These are phyloP conservation scores for Talaromyces verruculosus DNA, from an alignment of 2,329 filamentous ascomycete genomes.

Conservation along the genomic window DNA sequence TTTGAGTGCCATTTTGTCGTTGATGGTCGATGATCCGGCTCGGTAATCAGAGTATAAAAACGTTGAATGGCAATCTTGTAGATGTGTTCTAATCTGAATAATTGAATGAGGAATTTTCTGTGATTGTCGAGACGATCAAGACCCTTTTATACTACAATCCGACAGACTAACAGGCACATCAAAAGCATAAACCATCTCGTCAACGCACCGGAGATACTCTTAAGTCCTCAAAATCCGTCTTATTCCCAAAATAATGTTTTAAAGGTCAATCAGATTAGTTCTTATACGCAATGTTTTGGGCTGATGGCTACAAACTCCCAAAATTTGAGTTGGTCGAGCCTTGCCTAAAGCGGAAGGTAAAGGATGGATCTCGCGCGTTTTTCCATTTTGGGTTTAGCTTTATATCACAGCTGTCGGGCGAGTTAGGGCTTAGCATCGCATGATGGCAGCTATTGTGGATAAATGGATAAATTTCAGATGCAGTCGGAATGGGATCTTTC, in stretches of 20 bases:
- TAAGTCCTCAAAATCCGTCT: conserved; percentile 7
- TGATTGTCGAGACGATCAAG: neutral
- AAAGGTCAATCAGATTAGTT: neutral
- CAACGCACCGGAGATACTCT: neutral
- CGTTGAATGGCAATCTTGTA: too few relatives aligned
- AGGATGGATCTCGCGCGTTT: conserved; percentile 14
- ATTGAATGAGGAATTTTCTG: neutral
- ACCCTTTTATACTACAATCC: neutral
- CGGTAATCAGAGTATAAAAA: neutral
- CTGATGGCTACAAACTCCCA: neutral
- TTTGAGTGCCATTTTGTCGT: neutral
- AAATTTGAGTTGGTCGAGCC: neutral
- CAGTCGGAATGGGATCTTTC: neutral
- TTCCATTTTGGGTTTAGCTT: conserved; percentile 6
- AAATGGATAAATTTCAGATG: neutral
- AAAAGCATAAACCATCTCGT: neutral
- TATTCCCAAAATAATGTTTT: neutral
- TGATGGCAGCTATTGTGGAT: neutral
- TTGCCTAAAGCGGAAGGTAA: conserved; percentile 9
- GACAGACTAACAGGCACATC: neutral
- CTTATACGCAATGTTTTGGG: neutral
- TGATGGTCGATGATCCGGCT: neutral
- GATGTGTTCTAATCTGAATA: neutral
- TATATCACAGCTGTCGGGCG: neutral
- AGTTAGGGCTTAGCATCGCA: neutral